Evolutionary conservation across 495 filamentous ascomycete genomes (phyloP).

Genomic region (Schizothecium vesticola): DNA sequence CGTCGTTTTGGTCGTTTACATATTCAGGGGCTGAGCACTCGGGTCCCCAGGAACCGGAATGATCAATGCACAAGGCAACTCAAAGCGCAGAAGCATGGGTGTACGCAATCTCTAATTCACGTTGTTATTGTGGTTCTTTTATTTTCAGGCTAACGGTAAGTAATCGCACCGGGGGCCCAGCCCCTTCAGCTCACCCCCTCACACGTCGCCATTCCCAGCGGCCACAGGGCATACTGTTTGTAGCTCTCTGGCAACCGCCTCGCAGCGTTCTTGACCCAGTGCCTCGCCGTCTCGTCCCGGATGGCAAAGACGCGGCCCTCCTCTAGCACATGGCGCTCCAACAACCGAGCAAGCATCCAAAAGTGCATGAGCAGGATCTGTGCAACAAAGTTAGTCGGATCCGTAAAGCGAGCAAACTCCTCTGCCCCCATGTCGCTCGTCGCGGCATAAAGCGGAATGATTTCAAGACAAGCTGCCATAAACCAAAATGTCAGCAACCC

Average conservation of each 20-base stretch:
- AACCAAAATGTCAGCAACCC: neutral
- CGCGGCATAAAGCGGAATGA: constrained; percentile 9
- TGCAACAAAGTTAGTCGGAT: constrained; percentile 33
- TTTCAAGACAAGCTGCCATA: constrained; percentile 9
- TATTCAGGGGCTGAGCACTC: neutral
- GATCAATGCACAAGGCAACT: neutral
- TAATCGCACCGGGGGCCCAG: too few species aligned
- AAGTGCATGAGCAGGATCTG: constrained; percentile 45
- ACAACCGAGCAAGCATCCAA: constrained; percentile 9
- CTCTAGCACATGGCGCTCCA: neutral
- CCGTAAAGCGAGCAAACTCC: constrained; percentile 40
- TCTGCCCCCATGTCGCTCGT: constrained; percentile 22
- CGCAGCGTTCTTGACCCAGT: constrained; percentile 9
- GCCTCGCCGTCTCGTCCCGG: neutral
- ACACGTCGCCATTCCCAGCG: constrained; percentile 8
- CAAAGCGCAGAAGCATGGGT: neutral
- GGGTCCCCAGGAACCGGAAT: neutral
- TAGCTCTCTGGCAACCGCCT: constrained; percentile 6
- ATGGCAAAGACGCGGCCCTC: constrained; percentile 5
- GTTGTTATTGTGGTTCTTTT: neutral
- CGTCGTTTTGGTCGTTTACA: constrained; percentile 15
- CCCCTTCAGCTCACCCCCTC: too few species aligned
- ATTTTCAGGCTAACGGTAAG: too few species aligned
- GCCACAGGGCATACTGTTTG: constrained; percentile 12
- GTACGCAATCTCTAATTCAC: neutral